These are phyloP conservation scores for Zizania latifolia DNA, from an alignment of 176 grass and related monocot species.

Conservation along the genomic window DNA sequence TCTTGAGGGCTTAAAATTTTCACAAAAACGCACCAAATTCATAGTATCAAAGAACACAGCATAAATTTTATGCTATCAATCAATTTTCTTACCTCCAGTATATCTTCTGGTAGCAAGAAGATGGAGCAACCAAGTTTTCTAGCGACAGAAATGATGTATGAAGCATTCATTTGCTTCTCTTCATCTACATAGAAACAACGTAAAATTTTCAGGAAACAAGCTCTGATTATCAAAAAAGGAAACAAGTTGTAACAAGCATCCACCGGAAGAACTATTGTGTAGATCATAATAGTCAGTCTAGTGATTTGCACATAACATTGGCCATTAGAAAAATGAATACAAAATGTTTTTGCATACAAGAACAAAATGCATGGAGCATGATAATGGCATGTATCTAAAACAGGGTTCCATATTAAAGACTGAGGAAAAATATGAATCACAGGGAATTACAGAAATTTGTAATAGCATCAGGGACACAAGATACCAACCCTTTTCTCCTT, in stretches of 20 bases:
- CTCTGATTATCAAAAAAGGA: conserved; percentile 11
- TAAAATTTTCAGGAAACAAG: conserved; percentile 21
- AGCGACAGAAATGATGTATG: conserved; percentile 91
- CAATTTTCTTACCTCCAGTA: conserved; percentile 60
- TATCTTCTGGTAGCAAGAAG: conserved; percentile 94
- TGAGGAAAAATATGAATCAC: not conserved
- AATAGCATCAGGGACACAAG: not conserved
- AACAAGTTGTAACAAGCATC: not conserved
- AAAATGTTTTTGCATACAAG: not conserved
- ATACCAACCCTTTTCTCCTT: conserved; percentile 71
- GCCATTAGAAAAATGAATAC: not conserved
- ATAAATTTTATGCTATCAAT: not conserved
- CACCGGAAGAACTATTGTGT: not conserved
- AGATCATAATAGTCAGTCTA: not conserved
- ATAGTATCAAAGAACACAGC: not conserved
- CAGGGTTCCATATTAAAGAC: not conserved
- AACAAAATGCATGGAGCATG: not conserved
- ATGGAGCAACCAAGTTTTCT: conserved; percentile 98
- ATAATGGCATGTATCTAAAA: not conserved
- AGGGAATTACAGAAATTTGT: not conserved
- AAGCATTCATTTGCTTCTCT: conserved; percentile 98
- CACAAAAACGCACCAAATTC: not conserved
- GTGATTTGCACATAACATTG: conserved; percentile 9
- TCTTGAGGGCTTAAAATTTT: not conserved
- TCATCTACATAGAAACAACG: conserved; percentile 45